Conservation (phyloP, 345 rosid genomes). For the Firmiana major region DNA sequence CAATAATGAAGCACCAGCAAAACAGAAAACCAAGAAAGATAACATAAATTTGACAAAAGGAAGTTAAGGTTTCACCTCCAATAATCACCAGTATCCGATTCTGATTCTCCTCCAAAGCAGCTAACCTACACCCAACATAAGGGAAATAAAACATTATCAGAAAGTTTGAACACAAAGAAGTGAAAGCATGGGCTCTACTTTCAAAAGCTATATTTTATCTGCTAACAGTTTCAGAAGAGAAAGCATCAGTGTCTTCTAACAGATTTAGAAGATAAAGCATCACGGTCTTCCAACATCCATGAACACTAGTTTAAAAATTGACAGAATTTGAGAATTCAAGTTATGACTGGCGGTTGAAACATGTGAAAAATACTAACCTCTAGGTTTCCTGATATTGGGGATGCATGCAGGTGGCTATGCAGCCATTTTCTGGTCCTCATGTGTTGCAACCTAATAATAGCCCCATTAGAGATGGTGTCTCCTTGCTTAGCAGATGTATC, state of each 20-base stretch:
- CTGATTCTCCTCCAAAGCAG: constrained; percentile 90
- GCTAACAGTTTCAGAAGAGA: neutral
- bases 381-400: constrained; percentile 92
- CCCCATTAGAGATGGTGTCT: constrained; percentile 60
- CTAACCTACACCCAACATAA: constrained; percentile 54
- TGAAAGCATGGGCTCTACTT: neutral
- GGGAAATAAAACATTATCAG: neutral
- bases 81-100: constrained; percentile 92
- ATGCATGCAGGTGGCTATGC: constrained; percentile 92
- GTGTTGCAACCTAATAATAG: constrained; percentile 78
- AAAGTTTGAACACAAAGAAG: neutral
- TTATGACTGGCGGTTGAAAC: neutral
- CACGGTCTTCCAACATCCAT: neutral
- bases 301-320: neutral
- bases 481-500: constrained; percentile 75
- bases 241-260: neutral
- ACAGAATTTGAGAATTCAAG: neutral
- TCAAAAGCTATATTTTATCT: neutral
- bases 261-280: neutral
- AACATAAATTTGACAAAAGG: neutral
- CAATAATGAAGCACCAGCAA: constrained; percentile 11
- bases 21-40: neutral
- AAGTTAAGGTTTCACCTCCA: constrained; percentile 64
- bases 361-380: constrained; percentile 53
- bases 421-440: constrained; percentile 94